Percentiles rank a stretch among this genome's conserved stretches.
Conservation (phyloP, 495 filamentous ascomycete genomes). For the Neurospora sublineolata region DNA sequence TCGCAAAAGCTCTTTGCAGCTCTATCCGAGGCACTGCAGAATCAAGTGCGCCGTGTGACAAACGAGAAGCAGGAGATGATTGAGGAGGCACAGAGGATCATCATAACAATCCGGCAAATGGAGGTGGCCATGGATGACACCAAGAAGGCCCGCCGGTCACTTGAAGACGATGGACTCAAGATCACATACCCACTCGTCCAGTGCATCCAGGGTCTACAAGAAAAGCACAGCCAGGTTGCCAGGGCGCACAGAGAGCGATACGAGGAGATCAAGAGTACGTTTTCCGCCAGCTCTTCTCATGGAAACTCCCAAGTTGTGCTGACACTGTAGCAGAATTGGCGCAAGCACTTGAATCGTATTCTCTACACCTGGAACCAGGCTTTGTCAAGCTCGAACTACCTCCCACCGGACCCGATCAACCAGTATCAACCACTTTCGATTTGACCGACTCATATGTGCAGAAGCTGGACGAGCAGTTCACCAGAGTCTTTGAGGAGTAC, state of each 20-base stretch:
- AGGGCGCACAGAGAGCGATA: conserved; percentile 79
- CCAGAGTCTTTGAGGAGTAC: conserved; percentile 90
- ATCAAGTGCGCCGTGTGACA: conserved; percentile 67
- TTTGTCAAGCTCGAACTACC: conserved; percentile 76
- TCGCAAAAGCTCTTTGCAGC: conserved; percentile 64
- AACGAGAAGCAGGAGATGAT: conserved; percentile 78
- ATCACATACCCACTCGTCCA: conserved; percentile 69
- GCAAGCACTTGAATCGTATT: conserved; percentile 86
- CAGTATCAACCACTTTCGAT: conserved; percentile 72
- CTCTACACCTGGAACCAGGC: conserved; percentile 78
- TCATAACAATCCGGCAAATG: conserved; percentile 83
- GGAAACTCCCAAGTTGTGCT: conserved; percentile 1
- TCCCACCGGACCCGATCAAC: conserved; percentile 61
- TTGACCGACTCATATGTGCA: conserved; percentile 81
- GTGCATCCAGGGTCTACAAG: conserved; percentile 68
- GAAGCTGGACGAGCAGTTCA: conserved; percentile 79
- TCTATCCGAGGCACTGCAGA: conserved; percentile 75
- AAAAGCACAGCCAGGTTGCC: conserved; percentile 70
- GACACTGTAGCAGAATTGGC: conserved; percentile 57
- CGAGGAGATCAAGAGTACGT: conserved; percentile 85
- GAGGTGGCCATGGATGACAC: conserved; percentile 75
- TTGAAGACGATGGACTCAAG: conserved; percentile 48
- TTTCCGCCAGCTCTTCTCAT: neutral
- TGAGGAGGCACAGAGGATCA: conserved; percentile 76
- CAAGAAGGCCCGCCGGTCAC: conserved; percentile 45